A percentile compares a stretch with the other conserved stretches of the same genome.
phyloP scores from a whole-genome alignment of 225 moss, liverwort and hornwort genomes.

The Neckera pumila region DNA sequence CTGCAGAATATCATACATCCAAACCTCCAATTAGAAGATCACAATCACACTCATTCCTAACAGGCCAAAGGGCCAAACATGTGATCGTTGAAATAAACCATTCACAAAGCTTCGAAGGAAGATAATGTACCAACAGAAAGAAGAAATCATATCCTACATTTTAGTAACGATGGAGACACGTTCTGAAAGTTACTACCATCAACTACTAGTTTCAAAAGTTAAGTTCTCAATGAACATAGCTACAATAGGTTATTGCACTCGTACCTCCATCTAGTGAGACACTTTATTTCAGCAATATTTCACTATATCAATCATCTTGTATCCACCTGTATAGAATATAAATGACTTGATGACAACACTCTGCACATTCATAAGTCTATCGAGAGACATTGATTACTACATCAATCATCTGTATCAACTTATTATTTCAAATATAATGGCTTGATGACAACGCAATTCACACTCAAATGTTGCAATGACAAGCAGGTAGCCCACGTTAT shows the following conservation, averaged over 20 bases:
- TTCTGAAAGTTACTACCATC: background rate
- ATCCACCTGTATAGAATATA: background rate
- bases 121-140: background rate
- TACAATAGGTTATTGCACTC: background rate
- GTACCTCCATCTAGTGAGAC: no score
- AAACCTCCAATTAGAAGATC: background rate
- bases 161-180: background rate
- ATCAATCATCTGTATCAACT: background rate
- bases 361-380: background rate
- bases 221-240: background rate
- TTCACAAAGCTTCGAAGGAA: background rate
- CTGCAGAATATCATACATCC: constrained; percentile 21
- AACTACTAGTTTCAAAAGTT: background rate
- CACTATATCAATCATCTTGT: background rate
- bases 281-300: background rate
- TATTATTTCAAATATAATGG: background rate
- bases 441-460: background rate
- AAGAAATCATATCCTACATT: background rate
- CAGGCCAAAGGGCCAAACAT: background rate
- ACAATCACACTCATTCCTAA: background rate
- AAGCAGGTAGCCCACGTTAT: background rate
- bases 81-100: background rate
- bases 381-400: background rate
- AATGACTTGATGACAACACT: background rate
- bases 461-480: background rate